A percentile compares a stretch with the other conserved stretches of the same genome.
Evolutionary conservation across 441 rosid genomes (phyloP).

Genomic region (Gossypium gossypioides): DNA sequence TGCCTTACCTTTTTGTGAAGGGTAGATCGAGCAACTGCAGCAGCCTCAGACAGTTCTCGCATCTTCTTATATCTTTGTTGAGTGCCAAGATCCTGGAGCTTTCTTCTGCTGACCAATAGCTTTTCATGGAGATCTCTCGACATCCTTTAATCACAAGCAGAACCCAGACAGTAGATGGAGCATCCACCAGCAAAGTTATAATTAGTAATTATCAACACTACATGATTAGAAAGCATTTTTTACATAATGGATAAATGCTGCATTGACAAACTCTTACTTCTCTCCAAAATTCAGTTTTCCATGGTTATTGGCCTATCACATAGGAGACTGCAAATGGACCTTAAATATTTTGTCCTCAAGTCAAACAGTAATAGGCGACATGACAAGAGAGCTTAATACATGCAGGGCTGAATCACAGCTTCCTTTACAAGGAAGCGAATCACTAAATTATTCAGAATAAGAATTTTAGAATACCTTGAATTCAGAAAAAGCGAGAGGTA

Average conservation of each 20-base stretch:
- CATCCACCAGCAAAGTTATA: not conserved
- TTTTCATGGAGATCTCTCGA: constrained; percentile 53
- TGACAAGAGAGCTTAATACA: not conserved
- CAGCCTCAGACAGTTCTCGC: constrained; percentile 52
- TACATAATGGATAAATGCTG: not conserved
- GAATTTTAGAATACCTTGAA: not conserved
- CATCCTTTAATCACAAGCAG: constrained; percentile 32
- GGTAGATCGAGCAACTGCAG: constrained; percentile 45
- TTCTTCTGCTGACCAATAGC: constrained; percentile 37
- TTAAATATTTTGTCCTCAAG: not conserved
- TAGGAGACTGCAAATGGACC: not conserved
- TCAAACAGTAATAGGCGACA: not conserved
- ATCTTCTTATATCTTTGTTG: constrained; percentile 37
- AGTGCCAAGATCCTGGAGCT: constrained; percentile 42
- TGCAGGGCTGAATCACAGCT: not conserved
- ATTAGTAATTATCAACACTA: not conserved
- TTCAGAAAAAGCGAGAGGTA: not conserved
- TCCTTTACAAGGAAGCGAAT: not conserved
- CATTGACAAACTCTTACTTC: not conserved
- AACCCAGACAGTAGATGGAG: constrained; percentile 14
- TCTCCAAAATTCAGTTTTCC: not conserved
- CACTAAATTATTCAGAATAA: not conserved
- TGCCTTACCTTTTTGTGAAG: constrained; percentile 59
- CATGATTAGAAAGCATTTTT: not conserved
- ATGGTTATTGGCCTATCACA: not conserved